Base-by-base conservation (phyloP, 2,329 filamentous ascomycete species). In the Alternaria metachromatica region DNA sequence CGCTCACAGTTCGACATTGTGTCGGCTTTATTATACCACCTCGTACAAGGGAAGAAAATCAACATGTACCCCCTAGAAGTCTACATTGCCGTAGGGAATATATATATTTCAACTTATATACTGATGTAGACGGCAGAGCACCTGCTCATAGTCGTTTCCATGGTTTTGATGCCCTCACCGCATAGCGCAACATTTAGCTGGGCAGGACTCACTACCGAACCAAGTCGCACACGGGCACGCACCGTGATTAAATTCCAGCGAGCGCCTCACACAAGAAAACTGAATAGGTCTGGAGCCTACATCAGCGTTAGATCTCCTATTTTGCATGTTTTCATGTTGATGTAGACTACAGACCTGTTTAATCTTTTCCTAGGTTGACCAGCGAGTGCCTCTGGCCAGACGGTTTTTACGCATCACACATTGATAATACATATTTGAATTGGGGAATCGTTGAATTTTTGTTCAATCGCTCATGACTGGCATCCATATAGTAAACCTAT, bases 361-460 rank as follows among this genome's bases (percentile, higher is more conserved):
- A 18, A 2, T 18, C 1, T 41, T 41, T 18, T 41, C n/a, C 37
- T 6, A 41, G 37, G n/a, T 18, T 6, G 4, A 41, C 37, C 15
- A 18, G n/a, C 15, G 37, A 41, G n/a, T 1, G n/a, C 48, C 12
- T 6, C 41, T 12, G 15, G 15, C 15, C 8, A 21, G 28, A 25
- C 20, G 13, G 10, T 45, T 55, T 8, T 12, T n/a, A 28, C 15
- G n/a, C 25, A 55, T 65, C 45, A 60, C 51, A n/a, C 23, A 33
- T 9, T 15, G 30, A 7, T 21, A n/a, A 37, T 30, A 60, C 13
- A 37, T 12, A 12, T 49, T 26, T 76, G 73, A 75, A 76, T 71
- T 78, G 69, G 75, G 76, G 76, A 78, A 80, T 79, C 77, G 75
- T 79, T 72, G 69, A 76, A 72, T 76, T 78, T 77, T 75, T 69